Base-by-base conservation (phyloP, 257 asterid genomes). In the Solanum gandarillasii region DNA sequence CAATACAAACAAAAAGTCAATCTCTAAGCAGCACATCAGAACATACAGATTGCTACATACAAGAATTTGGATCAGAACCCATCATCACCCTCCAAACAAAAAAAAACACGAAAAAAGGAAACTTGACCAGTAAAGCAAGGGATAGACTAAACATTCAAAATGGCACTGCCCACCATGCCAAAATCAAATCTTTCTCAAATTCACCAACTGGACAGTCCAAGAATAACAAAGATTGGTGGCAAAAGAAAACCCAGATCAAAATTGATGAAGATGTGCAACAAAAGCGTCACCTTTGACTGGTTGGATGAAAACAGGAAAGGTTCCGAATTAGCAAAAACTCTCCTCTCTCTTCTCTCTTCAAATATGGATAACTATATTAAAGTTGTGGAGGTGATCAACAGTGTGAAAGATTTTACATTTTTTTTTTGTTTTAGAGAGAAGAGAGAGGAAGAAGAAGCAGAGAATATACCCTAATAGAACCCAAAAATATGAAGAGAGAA, bases 391-490 rank as follows among this genome's bases (percentile, higher is more conserved):
- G 83, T 68, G 89, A 90, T 52, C 35, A 78, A 78, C 62, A 41
- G 84, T 25, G 62, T 14, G 25, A 41, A 87, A 89, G 9, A 84
- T 88, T 84, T 52, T 72, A 85, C 36, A 88, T 67, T 86, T 39
- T 12, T 1, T 25, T 25, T n/a, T 46, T 52, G 23, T 67, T 86
- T 65, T 18, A 73, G 89, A 23, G 85, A 76, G 88, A 39, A 14
- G 88, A 89, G 72, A 88, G 83, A 58, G 84, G 46, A 65, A 83
- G 12, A 87, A 18, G 70, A 65, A n/a, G 46, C 83, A 68, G 85
- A 39, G 98, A 94, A 94, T 94, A 95, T 95, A 87, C 98, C 91
- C 41, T 81, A 52, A 84, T 86, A 75, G 87, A 90, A 90, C 65
- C 94, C 82, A 86, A 86, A 89, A 89, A 29, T 29, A 29, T 29